Base-by-base conservation (phyloP, 1,284 basidiomycete species). In the Somion occarium region DNA sequence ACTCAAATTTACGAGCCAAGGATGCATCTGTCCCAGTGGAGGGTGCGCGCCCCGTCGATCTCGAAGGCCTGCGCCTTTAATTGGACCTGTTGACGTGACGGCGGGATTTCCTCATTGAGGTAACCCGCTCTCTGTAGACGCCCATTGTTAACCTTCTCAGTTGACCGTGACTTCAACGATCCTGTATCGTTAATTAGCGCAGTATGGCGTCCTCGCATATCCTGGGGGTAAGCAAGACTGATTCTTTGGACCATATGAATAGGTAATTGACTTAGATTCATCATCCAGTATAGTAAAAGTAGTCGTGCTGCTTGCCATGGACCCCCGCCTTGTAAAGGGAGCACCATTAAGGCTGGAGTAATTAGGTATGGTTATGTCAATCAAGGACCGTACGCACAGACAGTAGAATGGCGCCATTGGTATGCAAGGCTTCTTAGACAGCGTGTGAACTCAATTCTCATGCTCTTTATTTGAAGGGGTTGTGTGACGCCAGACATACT, bases 391-490 rank as follows among this genome's bases (percentile, higher is more conserved):
- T 80, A 73, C 50, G 79, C 82, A 44, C 82, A 87, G 62, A 76
- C 73, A 0, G 76, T 88, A 2, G 74, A 82, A 62, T 89, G 86
- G 86, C 70, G 79, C 38, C 86, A 90, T 59, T 89, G 88, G 87
- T 87, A 64, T 58, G 68, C 56, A 19, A 2, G 12, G 42, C 23
- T 24, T 13, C 9, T 15, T 37, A 52, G 51, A 50, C 48, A 46
- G 45, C 15, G 5, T 45, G 26, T 34, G 24, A 26, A 13, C 30
- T 23, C 20, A 13, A 27, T 50, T 46, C 25, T n/a, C 15, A 47
- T 49, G 46, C 12, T 39, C 20, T 38, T 23, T 22, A 26, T 53
- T 50, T 53, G 30, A 46, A 88, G 86, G 87, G 84, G 82, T 56
- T 90, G 87, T 54, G 80, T 88, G 11, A 85, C 83, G 5, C 72